A percentile compares a stretch with the other conserved stretches of the same genome.
Evolutionary conservation across 75 land plant genomes (phyloP).

Genomic region (Chamaecyparis obtusa): DNA sequence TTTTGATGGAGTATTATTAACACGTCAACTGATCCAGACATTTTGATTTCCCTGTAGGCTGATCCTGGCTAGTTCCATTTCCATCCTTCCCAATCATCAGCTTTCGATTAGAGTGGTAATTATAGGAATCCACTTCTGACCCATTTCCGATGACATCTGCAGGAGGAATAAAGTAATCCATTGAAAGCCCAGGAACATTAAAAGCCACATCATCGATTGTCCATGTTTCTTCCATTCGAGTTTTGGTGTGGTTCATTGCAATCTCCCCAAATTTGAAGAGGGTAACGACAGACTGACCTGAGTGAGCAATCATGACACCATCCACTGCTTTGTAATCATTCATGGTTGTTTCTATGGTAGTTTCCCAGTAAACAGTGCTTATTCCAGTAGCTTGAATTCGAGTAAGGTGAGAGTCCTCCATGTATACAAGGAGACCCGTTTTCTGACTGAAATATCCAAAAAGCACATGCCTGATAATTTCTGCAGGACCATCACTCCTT

Average conservation of each 20-base stretch:
- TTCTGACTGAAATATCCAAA: conserved; percentile 73
- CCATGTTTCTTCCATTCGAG: conserved; percentile 73
- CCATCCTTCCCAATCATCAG: neutral
- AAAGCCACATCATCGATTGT: conserved; percentile 58
- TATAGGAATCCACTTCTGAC: neutral
- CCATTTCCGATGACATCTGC: conserved; percentile 33
- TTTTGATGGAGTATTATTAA: neutral
- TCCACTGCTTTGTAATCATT: conserved; percentile 66
- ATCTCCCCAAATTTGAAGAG: conserved; percentile 59
- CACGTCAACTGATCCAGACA: conserved; percentile 2
- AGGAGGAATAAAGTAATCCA: conserved; percentile 69
- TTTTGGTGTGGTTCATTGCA: conserved; percentile 36
- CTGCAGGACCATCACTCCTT: conserved; percentile 58
- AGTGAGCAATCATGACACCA: conserved; percentile 54
- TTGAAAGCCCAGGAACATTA: conserved; percentile 66
- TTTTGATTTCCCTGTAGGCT: neutral
- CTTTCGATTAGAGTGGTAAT: neutral
- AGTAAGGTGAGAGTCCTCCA: conserved; percentile 72
- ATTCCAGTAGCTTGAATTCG: conserved; percentile 37
- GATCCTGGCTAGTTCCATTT: neutral
- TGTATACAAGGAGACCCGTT: conserved; percentile 61
- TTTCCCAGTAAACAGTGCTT: conserved; percentile 64
- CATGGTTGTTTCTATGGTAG: conserved; percentile 54
- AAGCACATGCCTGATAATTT: conserved; percentile 57
- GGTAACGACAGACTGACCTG: conserved; percentile 54